Percentiles rank a stretch among this genome's conserved stretches.
phyloP scores from a whole-genome alignment of 73 alveolate species.

The Diophrys sp. region DNA sequence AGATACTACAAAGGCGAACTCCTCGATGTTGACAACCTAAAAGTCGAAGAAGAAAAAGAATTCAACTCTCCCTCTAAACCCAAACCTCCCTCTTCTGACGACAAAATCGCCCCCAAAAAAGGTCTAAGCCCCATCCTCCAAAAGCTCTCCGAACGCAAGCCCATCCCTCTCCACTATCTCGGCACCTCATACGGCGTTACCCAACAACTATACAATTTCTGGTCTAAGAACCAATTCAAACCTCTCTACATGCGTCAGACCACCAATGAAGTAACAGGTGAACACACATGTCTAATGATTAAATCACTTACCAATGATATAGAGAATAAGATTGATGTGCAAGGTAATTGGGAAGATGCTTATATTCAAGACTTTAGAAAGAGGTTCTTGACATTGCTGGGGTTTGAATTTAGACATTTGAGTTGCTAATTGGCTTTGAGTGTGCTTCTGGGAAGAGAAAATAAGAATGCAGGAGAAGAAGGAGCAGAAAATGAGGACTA shows the following conservation, averaged over 20 bases:
- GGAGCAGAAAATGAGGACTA: conserved; percentile 35
- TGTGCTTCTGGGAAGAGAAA: conserved; percentile 37
- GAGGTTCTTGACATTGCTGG: conserved; percentile 92
- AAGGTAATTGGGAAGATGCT: conserved; percentile 75
- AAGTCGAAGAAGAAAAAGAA: conserved; percentile 32
- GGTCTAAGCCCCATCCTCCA: conserved; percentile 86
- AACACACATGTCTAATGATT: conserved; percentile 96
- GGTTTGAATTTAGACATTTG: conserved; percentile 83
- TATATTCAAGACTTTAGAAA: conserved; percentile 93
- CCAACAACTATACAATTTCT: conserved; percentile 87
- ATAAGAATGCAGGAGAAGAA: conserved; percentile 48
- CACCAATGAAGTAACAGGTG: conserved; percentile 95
- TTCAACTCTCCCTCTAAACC: too few species aligned
- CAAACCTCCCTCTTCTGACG: too few species aligned
- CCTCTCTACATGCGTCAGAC: conserved; percentile 92
- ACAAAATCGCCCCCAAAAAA: conserved; percentile 61
- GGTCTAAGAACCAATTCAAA: conserved; percentile 94
- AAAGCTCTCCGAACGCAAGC: conserved; percentile 89
- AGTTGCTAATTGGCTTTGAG: conserved; percentile 64
- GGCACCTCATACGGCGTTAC: conserved; percentile 96
- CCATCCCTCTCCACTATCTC: conserved; percentile 84
- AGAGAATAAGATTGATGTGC: conserved; percentile 27
- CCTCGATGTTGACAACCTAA: conserved; percentile 7
- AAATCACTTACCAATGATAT: conserved; percentile 70
- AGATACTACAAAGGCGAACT: too few species aligned